phyloP scores from a whole-genome alignment of 225 moss, liverwort and hornwort species.

The Pseudisothecium myosuroides region DNA sequence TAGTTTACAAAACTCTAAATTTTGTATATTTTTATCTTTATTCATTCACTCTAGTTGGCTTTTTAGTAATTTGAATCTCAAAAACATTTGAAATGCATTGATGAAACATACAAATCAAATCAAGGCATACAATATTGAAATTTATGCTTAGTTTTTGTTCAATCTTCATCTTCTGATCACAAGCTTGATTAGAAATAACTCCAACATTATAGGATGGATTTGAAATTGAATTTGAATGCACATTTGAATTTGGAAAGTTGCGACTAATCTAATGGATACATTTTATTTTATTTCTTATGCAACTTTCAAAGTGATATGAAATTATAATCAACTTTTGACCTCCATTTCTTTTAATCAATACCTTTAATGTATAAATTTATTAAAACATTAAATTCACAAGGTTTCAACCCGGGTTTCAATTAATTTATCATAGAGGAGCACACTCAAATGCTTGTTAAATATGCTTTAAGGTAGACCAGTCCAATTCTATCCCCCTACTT shows the following conservation, averaged over 20 bases:
- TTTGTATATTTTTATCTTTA: not conserved
- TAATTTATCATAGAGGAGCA: not conserved
- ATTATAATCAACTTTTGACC: not conserved
- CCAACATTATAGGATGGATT: not conserved
- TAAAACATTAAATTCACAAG: not conserved
- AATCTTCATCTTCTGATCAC: not conserved
- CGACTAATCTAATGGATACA: not conserved
- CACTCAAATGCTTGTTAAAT: not conserved
- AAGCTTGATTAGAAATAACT: fast-evolving
- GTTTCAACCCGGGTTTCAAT: not conserved
- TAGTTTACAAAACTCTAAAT: not conserved
- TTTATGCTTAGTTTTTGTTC: not conserved
- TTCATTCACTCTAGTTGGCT: not conserved
- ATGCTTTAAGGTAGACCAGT: too few relatives aligned
- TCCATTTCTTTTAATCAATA: not conserved
- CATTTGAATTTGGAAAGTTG: not conserved
- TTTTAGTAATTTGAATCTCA: not conserved
- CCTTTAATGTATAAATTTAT: too few relatives aligned
- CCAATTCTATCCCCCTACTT: too few relatives aligned
- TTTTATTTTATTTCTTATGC: not conserved
- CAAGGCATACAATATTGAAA: not conserved
- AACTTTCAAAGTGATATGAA: not conserved
- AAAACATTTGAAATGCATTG: not conserved
- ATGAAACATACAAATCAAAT: not conserved
- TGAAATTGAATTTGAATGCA: not conserved